These are phyloP conservation scores for Herpetomonas samuelpessoai DNA, from an alignment of 208 protist genomes.

Conservation along the genomic window DNA sequence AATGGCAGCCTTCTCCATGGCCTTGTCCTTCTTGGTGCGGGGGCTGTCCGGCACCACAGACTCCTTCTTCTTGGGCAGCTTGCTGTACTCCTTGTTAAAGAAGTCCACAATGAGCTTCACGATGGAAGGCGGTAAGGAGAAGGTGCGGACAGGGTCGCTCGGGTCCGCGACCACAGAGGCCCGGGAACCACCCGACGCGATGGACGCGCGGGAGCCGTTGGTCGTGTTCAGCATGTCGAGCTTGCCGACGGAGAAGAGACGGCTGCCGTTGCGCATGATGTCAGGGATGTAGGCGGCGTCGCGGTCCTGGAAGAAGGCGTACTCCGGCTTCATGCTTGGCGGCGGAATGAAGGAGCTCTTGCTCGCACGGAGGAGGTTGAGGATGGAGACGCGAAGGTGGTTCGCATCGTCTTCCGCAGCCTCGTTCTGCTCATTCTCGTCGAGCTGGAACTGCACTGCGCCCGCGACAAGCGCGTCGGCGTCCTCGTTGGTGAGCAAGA, in stretches of 20 bases:
- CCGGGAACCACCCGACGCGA: slow-evolving; percentile 1
- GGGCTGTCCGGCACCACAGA: slow-evolving; percentile 47
- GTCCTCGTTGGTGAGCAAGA: slow-evolving; percentile 37
- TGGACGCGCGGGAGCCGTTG: slow-evolving; percentile 11
- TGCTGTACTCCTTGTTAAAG: slow-evolving; percentile 53
- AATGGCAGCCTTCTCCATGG: slow-evolving; percentile 58
- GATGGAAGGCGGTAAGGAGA: slow-evolving; percentile 45
- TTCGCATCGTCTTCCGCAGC: slow-evolving; percentile 2
- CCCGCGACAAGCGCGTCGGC: slow-evolving; percentile 47
- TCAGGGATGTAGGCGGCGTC: slow-evolving; percentile 70
- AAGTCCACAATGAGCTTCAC: slow-evolving; percentile 57
- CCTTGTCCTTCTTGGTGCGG: slow-evolving; percentile 52
- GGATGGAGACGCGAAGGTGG: slow-evolving; percentile 18
- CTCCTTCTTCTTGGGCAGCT: slow-evolving; percentile 58
- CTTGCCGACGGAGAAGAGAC: slow-evolving; percentile 56
- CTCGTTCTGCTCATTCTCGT: slow-evolving; percentile 5
- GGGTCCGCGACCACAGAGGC: slow-evolving; percentile 15
- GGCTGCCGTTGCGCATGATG: slow-evolving; percentile 64
- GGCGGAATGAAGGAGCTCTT: slow-evolving; percentile 28
- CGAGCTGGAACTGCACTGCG: slow-evolving; percentile 36
- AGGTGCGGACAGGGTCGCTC: slow-evolving; percentile 45
- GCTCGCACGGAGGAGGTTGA: slow-evolving; percentile 40
- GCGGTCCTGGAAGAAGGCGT: slow-evolving; percentile 63
- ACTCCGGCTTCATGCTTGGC: slow-evolving; percentile 28
- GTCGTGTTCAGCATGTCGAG: slow-evolving; percentile 36